Evolutionary conservation across 169 alveolate species (phyloP).

Genomic region (Plasmodium sp.): DNA sequence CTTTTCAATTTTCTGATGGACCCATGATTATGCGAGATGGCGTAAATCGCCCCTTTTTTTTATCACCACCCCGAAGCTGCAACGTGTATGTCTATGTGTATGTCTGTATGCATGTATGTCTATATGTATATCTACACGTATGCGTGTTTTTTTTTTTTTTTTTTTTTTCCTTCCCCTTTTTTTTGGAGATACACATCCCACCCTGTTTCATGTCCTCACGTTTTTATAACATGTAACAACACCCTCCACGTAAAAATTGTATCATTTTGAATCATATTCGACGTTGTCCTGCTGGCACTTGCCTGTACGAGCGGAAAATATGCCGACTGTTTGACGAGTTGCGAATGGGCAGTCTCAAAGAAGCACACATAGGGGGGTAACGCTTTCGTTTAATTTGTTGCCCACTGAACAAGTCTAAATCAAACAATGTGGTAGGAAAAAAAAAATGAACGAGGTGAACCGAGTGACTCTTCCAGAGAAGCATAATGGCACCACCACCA

Average conservation of each 20-base stretch:
- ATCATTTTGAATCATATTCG: neutral
- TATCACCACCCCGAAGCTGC: neutral
- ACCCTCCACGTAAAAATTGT: neutral
- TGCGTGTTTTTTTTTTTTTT: neutral
- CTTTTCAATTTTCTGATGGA: conserved; percentile 14
- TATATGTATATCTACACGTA: neutral
- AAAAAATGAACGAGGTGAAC: neutral
- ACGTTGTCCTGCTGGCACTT: neutral
- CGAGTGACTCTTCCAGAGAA: no score
- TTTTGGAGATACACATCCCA: neutral
- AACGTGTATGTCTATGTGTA: neutral
- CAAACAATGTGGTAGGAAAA: neutral
- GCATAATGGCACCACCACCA: neutral
- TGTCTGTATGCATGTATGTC: no score
- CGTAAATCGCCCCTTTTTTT: neutral
- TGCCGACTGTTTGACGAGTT: no score
- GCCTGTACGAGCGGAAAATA: no score
- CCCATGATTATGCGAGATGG: neutral
- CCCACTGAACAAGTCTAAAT: neutral
- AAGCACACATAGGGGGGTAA: no score
- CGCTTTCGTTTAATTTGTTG: neutral
- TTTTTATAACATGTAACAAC: neutral
- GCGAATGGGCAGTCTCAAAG: no score
- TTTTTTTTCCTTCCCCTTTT: neutral
- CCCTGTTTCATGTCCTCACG: neutral